Conservation (phyloP, 2,329 filamentous ascomycete species). For the Gaeumannomyces tritici region DNA sequence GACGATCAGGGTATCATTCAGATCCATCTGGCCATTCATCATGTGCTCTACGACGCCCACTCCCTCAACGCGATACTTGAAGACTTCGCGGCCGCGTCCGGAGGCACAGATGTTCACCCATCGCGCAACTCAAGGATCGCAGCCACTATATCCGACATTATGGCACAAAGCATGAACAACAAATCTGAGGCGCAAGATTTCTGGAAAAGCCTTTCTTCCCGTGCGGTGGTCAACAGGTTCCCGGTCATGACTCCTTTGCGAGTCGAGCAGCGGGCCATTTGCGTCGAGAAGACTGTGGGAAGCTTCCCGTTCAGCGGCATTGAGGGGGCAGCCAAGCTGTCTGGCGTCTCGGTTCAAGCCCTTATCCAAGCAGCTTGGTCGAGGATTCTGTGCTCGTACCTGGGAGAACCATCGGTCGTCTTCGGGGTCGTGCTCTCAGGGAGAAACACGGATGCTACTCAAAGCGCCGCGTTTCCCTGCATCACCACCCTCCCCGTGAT, state of each 20-base stretch:
- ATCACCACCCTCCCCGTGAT: constrained; percentile 72
- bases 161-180: constrained; percentile 21
- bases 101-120: constrained; percentile 16
- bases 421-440: constrained; percentile 80
- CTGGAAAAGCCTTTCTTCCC: constrained; percentile 50
- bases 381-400: constrained; percentile 63
- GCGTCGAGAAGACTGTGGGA: constrained; percentile 27
- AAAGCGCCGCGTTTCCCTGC: constrained; percentile 61
- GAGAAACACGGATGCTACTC: constrained; percentile 50
- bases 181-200: constrained; percentile 35
- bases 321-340: constrained; percentile 41
- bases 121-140: constrained; percentile 7
- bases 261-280: constrained; percentile 21
- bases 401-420: constrained; percentile 62
- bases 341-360: constrained; percentile 66
- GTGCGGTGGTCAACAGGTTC: constrained; percentile 57
- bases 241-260: constrained; percentile 62
- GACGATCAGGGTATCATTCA: constrained; percentile 5
- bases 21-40: constrained; percentile 52
- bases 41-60: constrained; percentile 78
- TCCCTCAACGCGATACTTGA: constrained; percentile 58
- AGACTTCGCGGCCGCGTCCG: constrained; percentile 34
- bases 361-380: constrained; percentile 72
- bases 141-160: constrained; percentile 28
- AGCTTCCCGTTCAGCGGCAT: constrained; percentile 33